Evolutionary conservation across 306 rosid species (phyloP).

Genomic region (Medicago truncatula): MtrunA17r5.0-ANR NC_053044.1:46673501-46674000

Average conservation of each 20-base stretch:
- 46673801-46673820: conserved; percentile 11
- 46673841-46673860: conserved; percentile 1
- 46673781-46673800: neutral
- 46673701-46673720: conserved; percentile 12
- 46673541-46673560: neutral
- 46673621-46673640: conserved; percentile 2
- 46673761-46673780: neutral
- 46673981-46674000: conserved; percentile 12
- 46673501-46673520: conserved; percentile 12
- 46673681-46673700: conserved; percentile 8
- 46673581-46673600: conserved; percentile 7
- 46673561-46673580: neutral
- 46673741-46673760: conserved; percentile 12
- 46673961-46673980: conserved; percentile 22
- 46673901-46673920: neutral
- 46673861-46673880: conserved; percentile 1
- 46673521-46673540: neutral
- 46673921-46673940: neutral
- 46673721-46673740: conserved; percentile 8
- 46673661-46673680: conserved; percentile 20
- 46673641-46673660: conserved; percentile 13
- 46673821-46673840: conserved; percentile 7
- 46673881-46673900: conserved; percentile 3
- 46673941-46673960: neutral
- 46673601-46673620: neutral